Evolutionary conservation across 2,329 filamentous ascomycete genomes (phyloP), one percentile per base, ranked within the genome.

Genomic region (Penicillium sp.): DNA sequence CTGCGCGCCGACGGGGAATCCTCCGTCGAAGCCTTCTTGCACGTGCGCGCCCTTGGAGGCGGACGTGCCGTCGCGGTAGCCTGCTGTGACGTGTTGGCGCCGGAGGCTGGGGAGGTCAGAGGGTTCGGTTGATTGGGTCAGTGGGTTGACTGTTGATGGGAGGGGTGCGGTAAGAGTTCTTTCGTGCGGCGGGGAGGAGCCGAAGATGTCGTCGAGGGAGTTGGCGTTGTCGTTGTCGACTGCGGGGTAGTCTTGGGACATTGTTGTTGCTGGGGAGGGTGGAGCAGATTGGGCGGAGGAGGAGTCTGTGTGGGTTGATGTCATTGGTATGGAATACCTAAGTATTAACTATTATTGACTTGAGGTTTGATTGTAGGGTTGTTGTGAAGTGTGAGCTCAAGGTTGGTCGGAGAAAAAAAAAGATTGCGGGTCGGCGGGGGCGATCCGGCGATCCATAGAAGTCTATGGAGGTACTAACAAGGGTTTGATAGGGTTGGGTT

Each of bases 11-110:
- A 97, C 81, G 15, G 86, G 82, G 72, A 92, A 97, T 0, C 93
- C 93, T 63, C 93, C 90, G 72, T 99, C 94, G 70, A 99, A 97
- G 0, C 93, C 93, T 15, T 82, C 81, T 75, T 99, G 94, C 27
- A 97, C 85, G 67, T 86, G 89, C 48, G 82, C 77, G 27, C 84
- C 84, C 73, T 97, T 97, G 33, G 89, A 89, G 3, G 79, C 80
- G 0, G 88, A 83, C 53, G 97, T 84, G 45, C 93, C 94, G 68
- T 97, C 93, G 58, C 93, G 88, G 76, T 97, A 97, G 21, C 94
- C 94, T 40, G 90, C 87, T 8, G 90, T 97, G 52, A 86, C 84
- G 73, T 96, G 91, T 55, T 89, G 87, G 42, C 85, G 83, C 67
- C 89, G 86, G 17, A 96, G 82, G 25, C 89, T 86, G 21, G 84